Evolutionary conservation across 2,329 filamentous ascomycete species (phyloP).

Genomic region (Colletotrichum coccodes): DNA sequence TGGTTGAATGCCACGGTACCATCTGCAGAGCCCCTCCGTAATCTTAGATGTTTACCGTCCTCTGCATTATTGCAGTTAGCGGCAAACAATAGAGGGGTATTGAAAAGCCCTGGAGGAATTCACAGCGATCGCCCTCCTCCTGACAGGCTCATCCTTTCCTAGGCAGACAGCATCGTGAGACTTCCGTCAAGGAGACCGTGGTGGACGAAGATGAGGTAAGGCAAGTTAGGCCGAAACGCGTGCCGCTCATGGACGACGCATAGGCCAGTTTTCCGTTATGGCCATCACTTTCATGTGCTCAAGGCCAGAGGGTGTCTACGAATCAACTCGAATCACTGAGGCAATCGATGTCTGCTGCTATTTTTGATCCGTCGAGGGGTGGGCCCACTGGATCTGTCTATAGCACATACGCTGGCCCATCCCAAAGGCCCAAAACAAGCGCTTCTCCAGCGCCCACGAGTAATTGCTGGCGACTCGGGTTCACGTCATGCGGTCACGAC

Average conservation of each 20-base stretch:
- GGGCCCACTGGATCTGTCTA: not conserved
- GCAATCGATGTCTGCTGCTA: constrained; percentile 23
- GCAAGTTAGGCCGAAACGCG: constrained; percentile 14
- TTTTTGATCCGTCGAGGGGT: constrained; percentile 17
- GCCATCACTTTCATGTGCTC: constrained; percentile 16
- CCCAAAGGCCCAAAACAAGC: constrained; percentile 19
- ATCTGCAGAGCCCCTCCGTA: constrained; percentile 34
- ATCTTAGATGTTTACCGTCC: constrained; percentile 35
- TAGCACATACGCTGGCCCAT: not conserved
- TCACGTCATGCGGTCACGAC: not conserved
- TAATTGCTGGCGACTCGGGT: not conserved
- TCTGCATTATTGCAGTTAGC: constrained; percentile 23
- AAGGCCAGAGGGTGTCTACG: constrained; percentile 9
- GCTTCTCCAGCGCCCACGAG: not conserved
- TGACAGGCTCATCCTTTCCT: constrained; percentile 31
- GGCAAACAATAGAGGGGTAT: constrained; percentile 29
- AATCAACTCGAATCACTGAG: constrained; percentile 10
- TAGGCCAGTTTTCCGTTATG: constrained; percentile 13
- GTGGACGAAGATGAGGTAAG: constrained; percentile 17
- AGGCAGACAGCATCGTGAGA: constrained; percentile 24
- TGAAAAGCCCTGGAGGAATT: constrained; percentile 24
- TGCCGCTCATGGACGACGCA: constrained; percentile 13
- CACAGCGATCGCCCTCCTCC: constrained; percentile 24
- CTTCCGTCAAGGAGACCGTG: constrained; percentile 16
- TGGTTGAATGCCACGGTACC: constrained; percentile 17